phyloP scores from a whole-genome alignment of 2,329 filamentous ascomycete genomes.

The Ceratocystis harringtonii region DNA sequence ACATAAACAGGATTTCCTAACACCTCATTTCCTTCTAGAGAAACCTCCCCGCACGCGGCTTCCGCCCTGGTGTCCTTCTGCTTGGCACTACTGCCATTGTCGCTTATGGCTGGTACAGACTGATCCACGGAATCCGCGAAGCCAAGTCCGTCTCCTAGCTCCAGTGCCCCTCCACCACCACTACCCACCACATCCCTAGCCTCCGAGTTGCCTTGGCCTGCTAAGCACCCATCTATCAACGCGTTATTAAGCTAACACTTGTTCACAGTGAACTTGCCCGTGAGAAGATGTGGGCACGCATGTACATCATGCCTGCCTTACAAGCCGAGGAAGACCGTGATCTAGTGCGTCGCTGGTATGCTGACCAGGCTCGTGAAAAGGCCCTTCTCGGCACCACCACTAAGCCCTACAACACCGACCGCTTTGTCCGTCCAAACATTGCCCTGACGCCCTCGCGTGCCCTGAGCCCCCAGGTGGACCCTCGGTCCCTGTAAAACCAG shows the following conservation, averaged over 20 bases:
- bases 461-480: neutral
- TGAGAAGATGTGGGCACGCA: conserved; percentile 96
- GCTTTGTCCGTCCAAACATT: conserved; percentile 39
- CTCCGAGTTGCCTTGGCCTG: neutral
- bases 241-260: conserved; percentile 11
- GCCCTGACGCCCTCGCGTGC: conserved; percentile 11
- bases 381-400: conserved; percentile 71
- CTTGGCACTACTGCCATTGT: conserved; percentile 63
- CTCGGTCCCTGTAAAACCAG: neutral
- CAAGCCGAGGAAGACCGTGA: conserved; percentile 96
- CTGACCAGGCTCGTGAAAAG: conserved; percentile 81
- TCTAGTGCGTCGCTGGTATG: conserved; percentile 71
- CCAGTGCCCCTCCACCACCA: neutral
- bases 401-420: conserved; percentile 75
- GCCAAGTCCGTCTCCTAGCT: conserved; percentile 53
- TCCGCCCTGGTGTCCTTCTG: conserved; percentile 69
- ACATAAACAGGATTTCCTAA: neutral
- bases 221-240: neutral
- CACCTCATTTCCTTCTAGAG: conserved; percentile 37
- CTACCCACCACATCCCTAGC: neutral
- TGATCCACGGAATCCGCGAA: conserved; percentile 71
- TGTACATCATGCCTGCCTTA: conserved; percentile 82
- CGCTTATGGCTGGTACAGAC: conserved; percentile 80
- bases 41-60: conserved; percentile 82
- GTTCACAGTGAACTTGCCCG: conserved; percentile 69